Percentiles rank a stretch among this genome's conserved stretches.
These are phyloP conservation scores for Bryoerythrophyllum caledonicum DNA, from an alignment of 225 moss, liverwort and hornwort genomes.

Conservation along the genomic window DNA sequence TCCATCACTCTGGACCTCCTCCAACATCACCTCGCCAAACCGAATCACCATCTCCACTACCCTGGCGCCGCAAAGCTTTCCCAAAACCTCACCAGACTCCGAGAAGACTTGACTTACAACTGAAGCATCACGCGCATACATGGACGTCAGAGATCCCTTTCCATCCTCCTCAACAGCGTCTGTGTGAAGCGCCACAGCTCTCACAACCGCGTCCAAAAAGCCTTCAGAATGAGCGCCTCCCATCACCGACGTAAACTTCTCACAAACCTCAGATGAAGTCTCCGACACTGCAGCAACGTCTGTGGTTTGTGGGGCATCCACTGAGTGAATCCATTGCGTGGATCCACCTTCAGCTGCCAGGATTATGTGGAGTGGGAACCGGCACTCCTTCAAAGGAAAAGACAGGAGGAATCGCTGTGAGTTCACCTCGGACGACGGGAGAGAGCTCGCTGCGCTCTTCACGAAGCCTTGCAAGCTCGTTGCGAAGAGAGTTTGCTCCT, in stretches of 20 bases:
- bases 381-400: slow-evolving; percentile 41
- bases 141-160: slow-evolving; percentile 37
- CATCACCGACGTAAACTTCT: slow-evolving; percentile 25
- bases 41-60: slow-evolving; percentile 42
- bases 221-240: slow-evolving; percentile 18
- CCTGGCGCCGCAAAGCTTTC: slow-evolving; percentile 35
- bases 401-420: slow-evolving; percentile 44
- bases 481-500: slow-evolving; percentile 34
- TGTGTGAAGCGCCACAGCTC: slow-evolving; percentile 36
- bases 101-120: neutral
- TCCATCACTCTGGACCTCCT: slow-evolving; percentile 27
- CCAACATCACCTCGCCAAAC: slow-evolving; percentile 31
- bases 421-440: too few species aligned
- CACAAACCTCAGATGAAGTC: slow-evolving; percentile 16
- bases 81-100: slow-evolving; percentile 4
- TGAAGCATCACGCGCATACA: slow-evolving; percentile 43
- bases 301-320: slow-evolving; percentile 26
- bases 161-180: neutral
- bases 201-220: neutral
- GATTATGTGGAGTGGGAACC: slow-evolving; percentile 44
- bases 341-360: slow-evolving; percentile 29
- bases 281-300: neutral
- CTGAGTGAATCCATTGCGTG: slow-evolving; percentile 22
- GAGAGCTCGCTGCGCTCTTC: slow-evolving; percentile 36
- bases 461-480: slow-evolving; percentile 49